phyloP scores from a whole-genome alignment of 2,329 filamentous ascomycete species.

The Epichloe hybrida region DNA sequence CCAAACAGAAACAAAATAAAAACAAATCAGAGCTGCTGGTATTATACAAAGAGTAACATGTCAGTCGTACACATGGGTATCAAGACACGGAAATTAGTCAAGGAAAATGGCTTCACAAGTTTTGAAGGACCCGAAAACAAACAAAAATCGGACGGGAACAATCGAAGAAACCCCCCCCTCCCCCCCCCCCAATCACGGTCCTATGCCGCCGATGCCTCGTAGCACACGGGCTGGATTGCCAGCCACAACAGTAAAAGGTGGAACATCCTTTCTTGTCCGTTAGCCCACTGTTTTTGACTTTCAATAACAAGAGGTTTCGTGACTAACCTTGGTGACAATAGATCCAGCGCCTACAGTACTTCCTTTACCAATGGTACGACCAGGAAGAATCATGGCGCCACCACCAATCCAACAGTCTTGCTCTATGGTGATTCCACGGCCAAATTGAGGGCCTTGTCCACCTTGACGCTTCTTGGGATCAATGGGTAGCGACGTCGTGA shows the following conservation, averaged over 20 bases:
- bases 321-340: constrained; percentile 62
- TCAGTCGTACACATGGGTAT: constrained; percentile 15
- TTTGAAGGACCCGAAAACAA: background rate
- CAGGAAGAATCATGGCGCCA: constrained; percentile 63
- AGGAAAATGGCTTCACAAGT: background rate
- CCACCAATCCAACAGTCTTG: constrained; percentile 78
- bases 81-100: constrained; percentile 13
- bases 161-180: no score
- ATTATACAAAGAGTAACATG: constrained; percentile 10
- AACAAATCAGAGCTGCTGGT: background rate
- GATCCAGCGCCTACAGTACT: constrained; percentile 70
- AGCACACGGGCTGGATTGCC: constrained; percentile 55
- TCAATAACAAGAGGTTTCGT: no score
- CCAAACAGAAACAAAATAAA: background rate
- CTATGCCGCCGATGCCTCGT: constrained; percentile 25
- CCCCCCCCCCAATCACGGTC: no score
- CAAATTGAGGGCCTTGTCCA: constrained; percentile 56
- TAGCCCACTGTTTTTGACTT: background rate
- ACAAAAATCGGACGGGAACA: no score
- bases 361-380: constrained; percentile 67
- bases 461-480: constrained; percentile 64
- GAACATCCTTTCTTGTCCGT: constrained; percentile 39
- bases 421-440: constrained; percentile 62
- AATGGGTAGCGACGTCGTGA: constrained; percentile 58
- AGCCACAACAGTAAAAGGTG: constrained; percentile 53